Conservation (phyloP, 2,329 filamentous ascomycete genomes). For the Cyphellophora attinorum region DNA sequence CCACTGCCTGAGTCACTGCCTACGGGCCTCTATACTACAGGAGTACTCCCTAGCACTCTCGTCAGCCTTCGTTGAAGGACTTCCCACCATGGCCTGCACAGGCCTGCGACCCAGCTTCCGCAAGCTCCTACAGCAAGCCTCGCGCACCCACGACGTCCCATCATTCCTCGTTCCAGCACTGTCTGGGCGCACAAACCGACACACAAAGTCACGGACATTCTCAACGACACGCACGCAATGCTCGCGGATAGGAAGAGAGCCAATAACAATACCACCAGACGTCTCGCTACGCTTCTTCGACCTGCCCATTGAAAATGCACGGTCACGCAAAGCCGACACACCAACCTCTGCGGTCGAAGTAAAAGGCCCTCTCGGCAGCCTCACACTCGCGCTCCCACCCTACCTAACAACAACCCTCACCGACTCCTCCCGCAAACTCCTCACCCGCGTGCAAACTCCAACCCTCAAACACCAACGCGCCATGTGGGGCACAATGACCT, state of each 20-base stretch:
- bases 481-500: slow-evolving; percentile 95
- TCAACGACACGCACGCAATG: slow-evolving; percentile 56
- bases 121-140: slow-evolving; percentile 42
- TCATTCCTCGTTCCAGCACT: slow-evolving; percentile 66
- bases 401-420: slow-evolving; percentile 69
- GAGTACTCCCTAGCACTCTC: neutral
- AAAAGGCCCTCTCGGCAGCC: slow-evolving; percentile 69
- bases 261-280: slow-evolving; percentile 71
- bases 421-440: slow-evolving; percentile 50
- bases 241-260: slow-evolving; percentile 79
- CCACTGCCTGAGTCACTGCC: neutral
- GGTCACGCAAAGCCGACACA: slow-evolving; percentile 51
- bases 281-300: slow-evolving; percentile 64
- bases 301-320: slow-evolving; percentile 49
- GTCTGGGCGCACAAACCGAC: slow-evolving; percentile 32
- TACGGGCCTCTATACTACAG: neutral
- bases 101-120: slow-evolving; percentile 52
- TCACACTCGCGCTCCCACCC: slow-evolving; percentile 68
- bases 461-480: slow-evolving; percentile 66
- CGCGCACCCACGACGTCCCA: slow-evolving; percentile 49
- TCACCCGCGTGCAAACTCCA: slow-evolving; percentile 60
- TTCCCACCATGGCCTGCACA: slow-evolving; percentile 56
- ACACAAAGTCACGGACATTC: no score
- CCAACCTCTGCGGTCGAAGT: slow-evolving; percentile 60
- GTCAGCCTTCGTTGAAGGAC: neutral